A percentile compares a stretch with the other conserved stretches of the same genome.
phyloP scores from a whole-genome alignment of 176 grass and related monocot species.

The Tuctoria greenei region DNA sequence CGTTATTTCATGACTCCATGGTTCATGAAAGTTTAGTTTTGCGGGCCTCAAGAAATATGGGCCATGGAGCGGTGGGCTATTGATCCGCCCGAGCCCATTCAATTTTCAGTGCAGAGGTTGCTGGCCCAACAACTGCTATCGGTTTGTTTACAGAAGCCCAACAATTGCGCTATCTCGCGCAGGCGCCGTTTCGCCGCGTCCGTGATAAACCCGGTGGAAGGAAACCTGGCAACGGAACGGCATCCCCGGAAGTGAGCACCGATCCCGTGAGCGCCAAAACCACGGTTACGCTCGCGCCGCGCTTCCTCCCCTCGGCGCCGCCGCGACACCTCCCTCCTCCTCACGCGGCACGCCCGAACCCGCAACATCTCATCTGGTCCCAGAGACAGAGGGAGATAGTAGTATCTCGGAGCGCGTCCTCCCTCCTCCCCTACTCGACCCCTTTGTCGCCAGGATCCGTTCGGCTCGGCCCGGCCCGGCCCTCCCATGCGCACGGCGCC shows the following conservation, averaged over 20 bases:
- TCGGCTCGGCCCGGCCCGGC: background rate
- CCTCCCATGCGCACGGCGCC: slow-evolving; percentile 29
- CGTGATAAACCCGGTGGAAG: background rate
- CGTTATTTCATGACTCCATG: too few species aligned
- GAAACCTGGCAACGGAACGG: background rate
- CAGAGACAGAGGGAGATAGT: background rate
- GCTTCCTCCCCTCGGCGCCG: slow-evolving; percentile 24
- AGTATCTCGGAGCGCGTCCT: slow-evolving; percentile 6
- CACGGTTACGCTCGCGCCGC: slow-evolving; percentile 16
- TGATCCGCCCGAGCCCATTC: background rate
- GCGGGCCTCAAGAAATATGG: background rate
- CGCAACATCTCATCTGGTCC: background rate
- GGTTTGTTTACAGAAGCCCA: too few species aligned
- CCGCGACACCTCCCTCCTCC: slow-evolving; percentile 10
- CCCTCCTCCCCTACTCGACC: background rate
- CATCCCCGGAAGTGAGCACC: background rate
- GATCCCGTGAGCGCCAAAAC: slow-evolving; percentile 45
- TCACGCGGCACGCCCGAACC: background rate
- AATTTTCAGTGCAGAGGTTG: background rate
- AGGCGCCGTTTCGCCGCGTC: background rate
- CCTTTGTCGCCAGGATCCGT: slow-evolving; percentile 27
- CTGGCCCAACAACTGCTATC: background rate
- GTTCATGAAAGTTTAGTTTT: too few species aligned
- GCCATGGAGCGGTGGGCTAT: background rate
- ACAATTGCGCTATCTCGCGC: too few species aligned